Evolutionary conservation across 805 yeast genomes (phyloP).

Genomic region (Soucietia sequanensis): DNA sequence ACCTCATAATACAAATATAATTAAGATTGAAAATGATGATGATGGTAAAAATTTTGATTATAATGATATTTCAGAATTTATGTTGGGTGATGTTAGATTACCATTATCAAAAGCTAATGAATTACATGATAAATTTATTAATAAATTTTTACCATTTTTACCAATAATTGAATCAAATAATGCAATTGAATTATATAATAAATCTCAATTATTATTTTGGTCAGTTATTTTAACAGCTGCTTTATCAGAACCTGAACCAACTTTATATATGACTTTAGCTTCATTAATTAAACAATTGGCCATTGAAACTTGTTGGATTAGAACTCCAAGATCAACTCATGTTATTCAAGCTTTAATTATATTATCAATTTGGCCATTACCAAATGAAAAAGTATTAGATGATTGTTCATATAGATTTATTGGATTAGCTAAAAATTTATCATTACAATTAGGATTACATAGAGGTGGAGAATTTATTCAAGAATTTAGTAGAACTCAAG

Average conservation of each 20-base stretch:
- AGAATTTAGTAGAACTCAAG: constrained; percentile 89
- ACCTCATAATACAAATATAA: constrained; percentile 3
- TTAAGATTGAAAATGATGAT: not conserved
- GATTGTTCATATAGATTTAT: constrained; percentile 89
- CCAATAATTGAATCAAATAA: constrained; percentile 73
- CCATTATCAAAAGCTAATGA: constrained; percentile 66
- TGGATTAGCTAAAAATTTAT: constrained; percentile 80
- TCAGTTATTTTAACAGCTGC: constrained; percentile 85
- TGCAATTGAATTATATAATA: constrained; percentile 76
- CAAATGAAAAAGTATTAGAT: constrained; percentile 87
- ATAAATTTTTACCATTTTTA: constrained; percentile 67
- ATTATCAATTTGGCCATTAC: constrained; percentile 89
- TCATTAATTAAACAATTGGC: constrained; percentile 82
- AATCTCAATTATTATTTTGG: constrained; percentile 87
- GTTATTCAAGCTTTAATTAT: constrained; percentile 86
- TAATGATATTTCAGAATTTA: constrained; percentile 54
- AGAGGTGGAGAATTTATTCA: constrained; percentile 83
- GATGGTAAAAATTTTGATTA: constrained; percentile 6
- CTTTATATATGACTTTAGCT: constrained; percentile 70
- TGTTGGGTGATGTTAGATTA: constrained; percentile 71
- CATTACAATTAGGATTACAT: constrained; percentile 85
- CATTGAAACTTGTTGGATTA: constrained; percentile 87
- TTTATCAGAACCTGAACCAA: constrained; percentile 82
- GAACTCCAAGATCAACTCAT: constrained; percentile 92
- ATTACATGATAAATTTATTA: constrained; percentile 68